These are phyloP conservation scores for Hortaea werneckii DNA, from an alignment of 2,329 filamentous ascomycete species.

Conservation along the genomic window DNA sequence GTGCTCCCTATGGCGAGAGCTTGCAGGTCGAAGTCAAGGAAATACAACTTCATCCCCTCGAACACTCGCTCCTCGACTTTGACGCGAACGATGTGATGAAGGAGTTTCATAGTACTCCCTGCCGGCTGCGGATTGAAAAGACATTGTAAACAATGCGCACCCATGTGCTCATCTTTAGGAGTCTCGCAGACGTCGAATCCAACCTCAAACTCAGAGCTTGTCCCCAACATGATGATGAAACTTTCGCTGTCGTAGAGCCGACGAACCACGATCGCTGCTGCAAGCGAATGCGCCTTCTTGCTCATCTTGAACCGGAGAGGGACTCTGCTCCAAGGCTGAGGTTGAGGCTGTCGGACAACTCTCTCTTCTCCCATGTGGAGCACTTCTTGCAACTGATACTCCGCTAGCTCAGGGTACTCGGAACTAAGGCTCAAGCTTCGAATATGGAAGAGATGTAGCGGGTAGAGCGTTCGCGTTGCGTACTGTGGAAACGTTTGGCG, in stretches of 20 bases:
- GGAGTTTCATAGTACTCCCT: conserved; percentile 1
- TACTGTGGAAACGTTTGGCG: neutral
- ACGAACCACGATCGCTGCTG: conserved; percentile 3
- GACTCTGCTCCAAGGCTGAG: neutral
- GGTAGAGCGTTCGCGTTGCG: neutral
- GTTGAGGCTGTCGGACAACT: neutral
- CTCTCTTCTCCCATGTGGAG: too few species aligned
- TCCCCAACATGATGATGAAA: conserved; percentile 8
- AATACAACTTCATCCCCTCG: conserved; percentile 3
- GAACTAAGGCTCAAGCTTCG: neutral
- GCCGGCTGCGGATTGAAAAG: neutral
- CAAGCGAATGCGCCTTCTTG: neutral
- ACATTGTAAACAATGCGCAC: neutral
- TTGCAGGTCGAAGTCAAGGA: neutral
- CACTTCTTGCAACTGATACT: neutral
- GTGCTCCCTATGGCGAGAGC: neutral
- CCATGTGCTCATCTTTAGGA: neutral
- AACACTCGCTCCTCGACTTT: conserved; percentile 1
- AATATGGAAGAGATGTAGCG: neutral
- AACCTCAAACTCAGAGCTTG: conserved; percentile 4
- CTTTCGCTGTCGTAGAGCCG: conserved; percentile 3
- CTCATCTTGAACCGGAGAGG: neutral
- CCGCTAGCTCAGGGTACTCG: neutral
- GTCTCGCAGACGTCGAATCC: conserved; percentile 4
- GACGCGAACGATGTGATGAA: conserved; percentile 2